phyloP scores from a whole-genome alignment of 1,284 basidiomycete genomes.

The Kalmanozyma brasiliensis region DNA sequence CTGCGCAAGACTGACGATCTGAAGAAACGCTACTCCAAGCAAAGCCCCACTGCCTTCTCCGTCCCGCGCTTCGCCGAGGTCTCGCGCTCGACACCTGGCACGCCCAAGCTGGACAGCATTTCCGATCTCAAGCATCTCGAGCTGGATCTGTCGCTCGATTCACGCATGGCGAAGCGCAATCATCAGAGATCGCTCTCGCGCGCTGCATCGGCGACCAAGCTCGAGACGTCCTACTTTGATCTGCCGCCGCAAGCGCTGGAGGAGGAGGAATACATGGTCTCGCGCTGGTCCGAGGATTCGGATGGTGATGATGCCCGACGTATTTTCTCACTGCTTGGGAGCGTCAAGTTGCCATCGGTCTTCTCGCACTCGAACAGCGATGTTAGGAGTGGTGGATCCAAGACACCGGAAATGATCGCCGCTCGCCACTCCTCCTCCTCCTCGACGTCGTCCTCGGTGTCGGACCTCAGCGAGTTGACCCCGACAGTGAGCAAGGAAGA shows the following conservation, averaged over 20 bases:
- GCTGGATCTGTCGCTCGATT: slow-evolving; percentile 25
- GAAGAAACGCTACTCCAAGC: slow-evolving; percentile 31
- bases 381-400: too few relatives aligned
- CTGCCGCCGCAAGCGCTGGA: slow-evolving; percentile 1
- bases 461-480: slow-evolving; percentile 20
- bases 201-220: slow-evolving; percentile 1
- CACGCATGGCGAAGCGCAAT: slow-evolving; percentile 17
- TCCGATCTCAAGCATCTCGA: slow-evolving; percentile 16
- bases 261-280: slow-evolving; percentile 6
- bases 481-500: slow-evolving; percentile 5
- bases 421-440: slow-evolving; percentile 10
- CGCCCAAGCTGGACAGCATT: slow-evolving; percentile 20
- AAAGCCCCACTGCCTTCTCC: slow-evolving; percentile 14
- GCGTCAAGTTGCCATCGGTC: background rate
- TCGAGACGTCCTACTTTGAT: slow-evolving; percentile 1
- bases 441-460: slow-evolving; percentile 19
- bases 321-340: background rate
- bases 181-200: slow-evolving; percentile 21
- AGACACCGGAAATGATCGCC: slow-evolving; percentile 20
- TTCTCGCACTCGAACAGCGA: too few relatives aligned
- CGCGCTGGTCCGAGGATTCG: slow-evolving; percentile 25
- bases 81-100: slow-evolving; percentile 4
- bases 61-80: slow-evolving; percentile 1
- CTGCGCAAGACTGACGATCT: slow-evolving; percentile 24
- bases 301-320: slow-evolving; percentile 18